These are phyloP conservation scores for Silene uniflora DNA, from an alignment of 148 eudicot genomes.

Conservation along the genomic window DNA sequence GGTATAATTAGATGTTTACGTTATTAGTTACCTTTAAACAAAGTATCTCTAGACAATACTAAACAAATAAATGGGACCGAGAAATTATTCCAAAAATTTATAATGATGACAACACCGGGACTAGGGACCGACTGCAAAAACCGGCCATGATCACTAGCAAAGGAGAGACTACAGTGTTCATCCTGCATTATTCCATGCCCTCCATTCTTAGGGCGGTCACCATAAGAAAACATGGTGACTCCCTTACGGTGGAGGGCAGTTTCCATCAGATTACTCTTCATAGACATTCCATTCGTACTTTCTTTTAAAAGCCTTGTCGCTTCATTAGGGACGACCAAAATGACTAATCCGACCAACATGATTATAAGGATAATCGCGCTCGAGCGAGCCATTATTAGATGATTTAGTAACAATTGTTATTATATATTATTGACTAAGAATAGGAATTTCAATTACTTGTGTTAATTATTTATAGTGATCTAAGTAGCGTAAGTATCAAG, in stretches of 20 bases:
- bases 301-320: slow-evolving; percentile 11
- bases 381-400: background rate
- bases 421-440: no score
- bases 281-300: background rate
- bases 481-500: slow-evolving; percentile 2
- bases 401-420: background rate
- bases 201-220: background rate
- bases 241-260: slow-evolving; percentile 11
- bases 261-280: background rate
- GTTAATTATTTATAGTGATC: background rate
- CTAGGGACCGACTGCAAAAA: slow-evolving; percentile 27
- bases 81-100: no score
- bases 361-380: background rate
- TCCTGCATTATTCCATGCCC: background rate
- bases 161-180: background rate
- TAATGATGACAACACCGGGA: slow-evolving; percentile 33
- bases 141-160: slow-evolving; percentile 1
- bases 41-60: no score
- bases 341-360: slow-evolving; percentile 5
- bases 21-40: no score
- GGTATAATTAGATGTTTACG: no score
- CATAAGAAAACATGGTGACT: background rate
- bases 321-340: background rate
- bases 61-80: no score
- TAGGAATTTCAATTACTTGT: no score